Percentiles rank a stretch among this genome's conserved stretches.
Conservation (phyloP, 495 filamentous ascomycete species). For the Echria macrotheca region DNA sequence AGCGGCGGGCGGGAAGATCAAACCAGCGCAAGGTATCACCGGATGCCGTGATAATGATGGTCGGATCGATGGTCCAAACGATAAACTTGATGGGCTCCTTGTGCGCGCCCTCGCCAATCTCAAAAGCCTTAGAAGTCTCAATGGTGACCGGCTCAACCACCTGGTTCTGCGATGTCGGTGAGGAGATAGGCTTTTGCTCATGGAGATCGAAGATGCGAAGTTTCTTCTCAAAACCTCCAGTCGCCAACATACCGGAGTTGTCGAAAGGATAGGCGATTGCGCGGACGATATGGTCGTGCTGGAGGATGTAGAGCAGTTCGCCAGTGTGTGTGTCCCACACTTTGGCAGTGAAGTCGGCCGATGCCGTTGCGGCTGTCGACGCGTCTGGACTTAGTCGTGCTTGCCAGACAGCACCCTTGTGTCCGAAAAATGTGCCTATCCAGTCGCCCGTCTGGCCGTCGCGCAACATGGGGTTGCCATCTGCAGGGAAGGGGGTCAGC, state of each 20-base stretch:
- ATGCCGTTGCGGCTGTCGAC: slow-evolving; percentile 80
- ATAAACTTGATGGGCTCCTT: slow-evolving; percentile 87
- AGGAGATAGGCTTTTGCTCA: slow-evolving; percentile 27
- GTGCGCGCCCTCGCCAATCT: slow-evolving; percentile 81
- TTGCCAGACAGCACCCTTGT: slow-evolving; percentile 98
- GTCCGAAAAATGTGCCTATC: slow-evolving; percentile 97
- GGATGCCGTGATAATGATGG: slow-evolving; percentile 82
- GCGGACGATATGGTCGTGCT: slow-evolving; percentile 91
- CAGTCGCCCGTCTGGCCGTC: slow-evolving; percentile 96
- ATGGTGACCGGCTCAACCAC: slow-evolving; percentile 33
- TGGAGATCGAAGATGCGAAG: slow-evolving; percentile 88
- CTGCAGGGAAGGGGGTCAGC: slow-evolving; percentile 38
- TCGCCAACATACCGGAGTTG: slow-evolving; percentile 72
- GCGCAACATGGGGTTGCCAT: slow-evolving; percentile 97
- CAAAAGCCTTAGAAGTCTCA: slow-evolving; percentile 56
- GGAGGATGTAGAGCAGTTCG: slow-evolving; percentile 80
- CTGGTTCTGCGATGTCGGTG: slow-evolving; percentile 16
- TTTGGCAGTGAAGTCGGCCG: slow-evolving; percentile 94
- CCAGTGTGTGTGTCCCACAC: slow-evolving; percentile 96
- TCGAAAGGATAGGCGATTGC: slow-evolving; percentile 85
- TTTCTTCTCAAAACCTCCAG: slow-evolving; percentile 93
- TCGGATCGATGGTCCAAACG: slow-evolving; percentile 83
- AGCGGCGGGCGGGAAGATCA: slow-evolving; percentile 69
- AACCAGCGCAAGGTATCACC: slow-evolving; percentile 93
- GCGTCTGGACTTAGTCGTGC: slow-evolving; percentile 85